These are phyloP conservation scores for Cercospora zeae-maydis DNA, from an alignment of 2,329 filamentous ascomycete genomes.

Conservation along the genomic window DNA sequence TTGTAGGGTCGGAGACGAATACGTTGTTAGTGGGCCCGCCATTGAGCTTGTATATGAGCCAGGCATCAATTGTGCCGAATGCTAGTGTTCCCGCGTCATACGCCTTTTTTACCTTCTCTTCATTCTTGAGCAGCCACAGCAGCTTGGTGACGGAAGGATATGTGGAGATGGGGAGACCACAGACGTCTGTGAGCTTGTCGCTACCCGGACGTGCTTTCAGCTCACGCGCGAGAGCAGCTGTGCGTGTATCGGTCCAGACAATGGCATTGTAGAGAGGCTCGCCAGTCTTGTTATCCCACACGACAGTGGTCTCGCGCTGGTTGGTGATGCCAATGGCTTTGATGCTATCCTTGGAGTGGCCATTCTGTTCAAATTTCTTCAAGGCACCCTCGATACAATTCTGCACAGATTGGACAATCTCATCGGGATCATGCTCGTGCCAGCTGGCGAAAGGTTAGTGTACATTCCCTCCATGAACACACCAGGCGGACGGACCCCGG, in stretches of 20 bases:
- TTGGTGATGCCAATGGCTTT: conserved; percentile 82
- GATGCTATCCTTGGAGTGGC: conserved; percentile 65
- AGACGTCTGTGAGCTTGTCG: conserved; percentile 65
- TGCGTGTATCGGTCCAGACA: conserved; percentile 86
- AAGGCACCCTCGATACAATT: conserved; percentile 75
- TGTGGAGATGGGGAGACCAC: conserved; percentile 79
- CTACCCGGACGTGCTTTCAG: conserved; percentile 65
- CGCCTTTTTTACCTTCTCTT: conserved; percentile 64
- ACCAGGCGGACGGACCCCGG: conserved; percentile 63
- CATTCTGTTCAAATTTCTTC: conserved; percentile 65
- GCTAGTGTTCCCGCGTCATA: conserved; percentile 73
- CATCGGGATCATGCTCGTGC: conserved; percentile 83
- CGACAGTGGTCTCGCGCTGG: conserved; percentile 81
- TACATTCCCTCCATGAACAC: neutral
- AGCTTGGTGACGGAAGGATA: conserved; percentile 87
- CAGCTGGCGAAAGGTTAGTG: conserved; percentile 53
- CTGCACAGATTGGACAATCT: conserved; percentile 71
- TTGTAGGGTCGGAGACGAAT: conserved; percentile 81
- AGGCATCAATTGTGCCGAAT: conserved; percentile 85
- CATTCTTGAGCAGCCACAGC: conserved; percentile 73
- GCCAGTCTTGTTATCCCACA: conserved; percentile 79
- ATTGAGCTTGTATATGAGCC: conserved; percentile 82
- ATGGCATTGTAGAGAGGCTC: conserved; percentile 80
- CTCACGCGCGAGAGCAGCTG: conserved; percentile 70
- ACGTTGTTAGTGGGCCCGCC: conserved; percentile 59